These are phyloP conservation scores for Pseudogymnoascus sp. DNA, from an alignment of 2,329 filamentous ascomycete species.

Conservation along the genomic window DNA sequence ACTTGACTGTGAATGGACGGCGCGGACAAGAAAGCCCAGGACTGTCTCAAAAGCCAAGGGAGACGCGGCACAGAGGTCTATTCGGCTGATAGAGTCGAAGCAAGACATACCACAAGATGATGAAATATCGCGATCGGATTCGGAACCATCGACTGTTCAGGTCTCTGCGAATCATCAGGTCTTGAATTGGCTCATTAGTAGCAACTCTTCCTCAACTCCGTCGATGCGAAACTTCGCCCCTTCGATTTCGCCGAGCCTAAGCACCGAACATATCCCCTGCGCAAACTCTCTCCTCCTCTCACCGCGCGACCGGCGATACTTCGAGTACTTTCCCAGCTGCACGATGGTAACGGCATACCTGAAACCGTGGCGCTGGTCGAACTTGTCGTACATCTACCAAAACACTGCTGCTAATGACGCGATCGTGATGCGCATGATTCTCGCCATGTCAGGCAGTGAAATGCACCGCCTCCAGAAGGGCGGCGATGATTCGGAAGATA, in stretches of 20 bases:
- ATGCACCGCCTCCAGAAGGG: conserved; percentile 22
- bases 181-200: not conserved
- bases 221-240: conserved; percentile 22
- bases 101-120: not conserved
- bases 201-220: not conserved
- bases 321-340: conserved; percentile 29
- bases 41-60: not conserved
- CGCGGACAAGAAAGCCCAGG: not conserved
- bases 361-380: conserved; percentile 32
- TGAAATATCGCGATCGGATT: not conserved
- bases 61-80: not conserved
- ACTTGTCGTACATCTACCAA: conserved; percentile 30
- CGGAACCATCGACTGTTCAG: not conserved
- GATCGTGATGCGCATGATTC: conserved; percentile 33
- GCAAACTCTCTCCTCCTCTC: conserved; percentile 30
- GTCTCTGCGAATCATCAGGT: not conserved
- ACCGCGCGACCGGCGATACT: conserved; percentile 28
- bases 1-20: not conserved
- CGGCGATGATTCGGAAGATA: not conserved
- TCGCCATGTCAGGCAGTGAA: conserved; percentile 30
- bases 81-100: not conserved
- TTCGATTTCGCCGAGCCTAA: conserved; percentile 15
- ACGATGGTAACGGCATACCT: conserved; percentile 29
- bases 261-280: conserved; percentile 18
- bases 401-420: conserved; percentile 28